Evolutionary conservation across 345 rosid species (phyloP), one percentile per base, ranked within the genome.

Genomic region (Populus pruinosa): DNA sequence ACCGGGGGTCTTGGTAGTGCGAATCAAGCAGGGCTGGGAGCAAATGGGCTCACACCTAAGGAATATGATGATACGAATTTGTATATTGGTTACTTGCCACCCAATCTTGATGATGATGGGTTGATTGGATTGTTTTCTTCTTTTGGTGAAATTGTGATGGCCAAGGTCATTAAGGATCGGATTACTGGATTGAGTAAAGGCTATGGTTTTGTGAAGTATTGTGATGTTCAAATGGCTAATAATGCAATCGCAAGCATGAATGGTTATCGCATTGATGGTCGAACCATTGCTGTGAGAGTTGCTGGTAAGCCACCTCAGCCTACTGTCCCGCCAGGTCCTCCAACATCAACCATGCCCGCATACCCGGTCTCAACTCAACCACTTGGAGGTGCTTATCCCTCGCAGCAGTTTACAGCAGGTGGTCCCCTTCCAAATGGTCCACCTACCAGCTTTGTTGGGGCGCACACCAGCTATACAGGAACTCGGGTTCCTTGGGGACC

Each of bases 301-400:
- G 97, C 98, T 21, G 97, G 99, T 33, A 96, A 94, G 86, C 95
- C 90, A 25, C 97, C 97, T 21, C 97, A 89, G 79, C 95, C 97
- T 23, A 70, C 89, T 36, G 90, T 87, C 63, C 95, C 97, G 59
- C 92, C 97, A 9, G 94, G 90, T n/a, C 93, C 95, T 72, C 91
- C 90, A 13, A 72, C 91, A 63, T 83, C 91, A 12, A 79, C 81
- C 55, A 80, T 88, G 83, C 93, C 95, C 18, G 55, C 86, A 38
- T 92, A 86, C 78, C 95, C 97, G 69, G 82, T 87, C 31, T 73
- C 97, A 67, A 81, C 80, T 83, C 97, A 82, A 69, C 92, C 88
- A 23, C 74, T 86, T 81, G 94, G 96, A 81, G 85, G 96, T 82
- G 85, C 89, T 64, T 93, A 89, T 86, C 97, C 94, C 61, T 86